Evolutionary conservation across 2,329 filamentous ascomycete genomes (phyloP).

Genomic region (Scytalidium sp.): DNA sequence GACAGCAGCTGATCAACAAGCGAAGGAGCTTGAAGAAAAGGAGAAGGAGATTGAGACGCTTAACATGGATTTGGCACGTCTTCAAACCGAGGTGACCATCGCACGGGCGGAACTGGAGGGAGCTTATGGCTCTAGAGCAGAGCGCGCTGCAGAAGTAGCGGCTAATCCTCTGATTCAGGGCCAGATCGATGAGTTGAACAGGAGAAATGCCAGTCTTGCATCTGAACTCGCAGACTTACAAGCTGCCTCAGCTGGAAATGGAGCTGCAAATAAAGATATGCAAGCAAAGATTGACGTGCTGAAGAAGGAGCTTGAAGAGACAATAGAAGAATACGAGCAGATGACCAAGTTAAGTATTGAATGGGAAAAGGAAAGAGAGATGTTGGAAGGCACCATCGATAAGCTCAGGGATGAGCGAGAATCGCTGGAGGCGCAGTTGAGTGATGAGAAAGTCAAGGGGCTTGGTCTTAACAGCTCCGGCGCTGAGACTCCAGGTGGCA

Average conservation of each 20-base stretch:
- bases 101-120: conserved; percentile 88
- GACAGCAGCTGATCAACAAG: conserved; percentile 21
- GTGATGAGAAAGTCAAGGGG: conserved; percentile 65
- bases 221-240: conserved; percentile 24
- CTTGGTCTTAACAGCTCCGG: conserved; percentile 58
- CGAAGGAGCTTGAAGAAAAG: conserved; percentile 28
- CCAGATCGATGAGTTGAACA: conserved; percentile 54
- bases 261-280: conserved; percentile 20
- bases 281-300: conserved; percentile 43
- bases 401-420: conserved; percentile 62
- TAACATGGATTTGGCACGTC: conserved; percentile 61
- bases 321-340: conserved; percentile 66
- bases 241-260: conserved; percentile 10
- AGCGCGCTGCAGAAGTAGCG: conserved; percentile 65
- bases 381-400: conserved; percentile 62
- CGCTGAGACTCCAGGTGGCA: conserved; percentile 27
- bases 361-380: conserved; percentile 67
- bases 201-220: conserved; percentile 34
- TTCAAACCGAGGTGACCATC: conserved; percentile 82
- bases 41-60: conserved; percentile 50
- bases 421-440: conserved; percentile 58
- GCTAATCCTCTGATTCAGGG: conserved; percentile 54
- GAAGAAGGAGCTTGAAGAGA: conserved; percentile 64
- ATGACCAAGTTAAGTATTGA: conserved; percentile 69
- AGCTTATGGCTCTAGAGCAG: conserved; percentile 77